These are phyloP conservation scores for Glaciozyma martinii DNA, from an alignment of 768 basidiomycete genomes.

Conservation along the genomic window DNA sequence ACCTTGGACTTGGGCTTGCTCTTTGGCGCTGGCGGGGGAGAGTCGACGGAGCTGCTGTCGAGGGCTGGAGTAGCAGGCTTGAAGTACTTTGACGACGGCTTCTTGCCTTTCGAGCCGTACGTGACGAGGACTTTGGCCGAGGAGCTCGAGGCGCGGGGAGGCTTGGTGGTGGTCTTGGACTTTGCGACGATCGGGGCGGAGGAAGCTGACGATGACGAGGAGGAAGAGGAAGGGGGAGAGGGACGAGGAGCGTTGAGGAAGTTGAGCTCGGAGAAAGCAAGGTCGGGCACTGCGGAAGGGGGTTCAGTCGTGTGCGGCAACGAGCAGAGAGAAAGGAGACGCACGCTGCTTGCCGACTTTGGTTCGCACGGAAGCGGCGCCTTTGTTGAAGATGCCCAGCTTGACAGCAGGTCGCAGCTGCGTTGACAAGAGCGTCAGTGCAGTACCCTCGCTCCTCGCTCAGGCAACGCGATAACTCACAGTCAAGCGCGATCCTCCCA, in stretches of 20 bases:
- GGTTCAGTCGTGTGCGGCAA: not conserved
- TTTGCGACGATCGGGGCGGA: not conserved
- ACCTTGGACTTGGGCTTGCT: not conserved
- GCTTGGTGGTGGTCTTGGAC: not conserved
- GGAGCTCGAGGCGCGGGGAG: not conserved
- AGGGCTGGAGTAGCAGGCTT: not conserved
- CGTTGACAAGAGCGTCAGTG: not conserved
- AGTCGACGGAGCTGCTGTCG: not conserved
- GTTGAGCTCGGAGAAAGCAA: slow-evolving; percentile 27
- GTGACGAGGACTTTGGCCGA: not conserved
- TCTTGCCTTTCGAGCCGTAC: not conserved
- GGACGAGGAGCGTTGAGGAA: slow-evolving; percentile 20
- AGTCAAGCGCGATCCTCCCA: slow-evolving; percentile 4
- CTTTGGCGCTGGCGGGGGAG: not conserved
- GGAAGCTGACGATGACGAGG: not conserved
- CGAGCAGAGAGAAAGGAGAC: not conserved
- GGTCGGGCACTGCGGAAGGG: slow-evolving; percentile 14
- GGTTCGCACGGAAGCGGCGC: slow-evolving; percentile 17
- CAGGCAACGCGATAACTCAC: not conserved
- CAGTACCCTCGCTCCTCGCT: accelerated
- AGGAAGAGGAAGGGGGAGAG: not conserved
- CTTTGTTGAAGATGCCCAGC: slow-evolving; percentile 29
- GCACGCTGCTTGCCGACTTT: slow-evolving; percentile 13
- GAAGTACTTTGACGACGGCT: not conserved
- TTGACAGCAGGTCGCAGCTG: not conserved